Base-by-base conservation (phyloP, 1,284 basidiomycete genomes). In the Marasmius oreades region DNA sequence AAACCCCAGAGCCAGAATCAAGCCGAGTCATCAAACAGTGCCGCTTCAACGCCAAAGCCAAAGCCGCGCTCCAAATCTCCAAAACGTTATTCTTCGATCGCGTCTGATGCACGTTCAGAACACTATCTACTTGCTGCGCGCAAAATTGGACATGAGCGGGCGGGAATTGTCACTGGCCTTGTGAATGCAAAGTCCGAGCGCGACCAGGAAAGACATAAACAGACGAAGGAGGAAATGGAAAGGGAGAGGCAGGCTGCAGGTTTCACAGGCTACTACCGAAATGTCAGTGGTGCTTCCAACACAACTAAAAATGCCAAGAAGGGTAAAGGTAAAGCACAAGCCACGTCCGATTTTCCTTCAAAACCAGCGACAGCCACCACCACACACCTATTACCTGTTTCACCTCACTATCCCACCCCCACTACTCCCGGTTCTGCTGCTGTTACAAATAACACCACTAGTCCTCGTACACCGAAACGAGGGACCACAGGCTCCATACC, bases 121-220 rank as follows among this genome's bases (percentile, higher is more conserved):
- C 83, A 83, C 52, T 31, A 86, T 16, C 70, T 88, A 2, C 71
- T 83, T 16, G 85, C 84, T 0, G 80, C 83, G 2, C 75, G 81
- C 14, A 79, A 72, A 54, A 72, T 86, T 8, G 85, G 84, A 3
- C 74, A 78, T 14, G 73, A 79, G 58, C 76, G 83, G 8, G 79
- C 79, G 1, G 73, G 72, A 6, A 63, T 77, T 2, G 63, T 81
- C 1, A 73, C 78, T 2, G 80, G 80, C 11, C 64, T 71, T 22
- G 57, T 75, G 16, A 63, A 66, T 47, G 65, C 66, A 23, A 62
- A 67, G 44, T 66, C 66, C 18, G 72, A 74, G 53, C 66, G 64
- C 28, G 74, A 72, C 55, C 67, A 68, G 59, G 71, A 73, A 42
- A 52, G 52, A 62, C 22, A 42, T 26, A 48, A 42, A 31, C 48